Conservation (phyloP, 2,329 filamentous ascomycete genomes). For the Colletotrichum sp. region DNA sequence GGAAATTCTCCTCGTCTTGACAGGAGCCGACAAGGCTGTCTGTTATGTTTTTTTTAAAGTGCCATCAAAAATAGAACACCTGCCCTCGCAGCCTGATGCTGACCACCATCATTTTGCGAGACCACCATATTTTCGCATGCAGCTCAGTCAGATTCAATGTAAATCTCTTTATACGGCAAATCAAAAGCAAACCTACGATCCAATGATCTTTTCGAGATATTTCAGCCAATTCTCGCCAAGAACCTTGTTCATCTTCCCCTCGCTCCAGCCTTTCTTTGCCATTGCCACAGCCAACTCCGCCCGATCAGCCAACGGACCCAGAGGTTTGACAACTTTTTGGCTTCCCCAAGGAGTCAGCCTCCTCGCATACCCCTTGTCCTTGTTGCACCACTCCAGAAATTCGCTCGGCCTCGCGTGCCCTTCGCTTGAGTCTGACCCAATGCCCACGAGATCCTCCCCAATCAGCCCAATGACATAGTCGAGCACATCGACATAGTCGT, state of each 20-base stretch:
- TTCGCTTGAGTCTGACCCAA: conserved; percentile 43
- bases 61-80: too few relatives aligned
- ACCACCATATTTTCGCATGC: too few relatives aligned
- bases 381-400: conserved; percentile 46
- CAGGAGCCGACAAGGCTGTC: too few relatives aligned
- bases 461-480: conserved; percentile 41
- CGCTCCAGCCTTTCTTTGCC: conserved; percentile 40
- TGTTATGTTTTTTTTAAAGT: too few relatives aligned
- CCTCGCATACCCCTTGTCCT: conserved; percentile 43
- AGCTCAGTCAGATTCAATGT: too few relatives aligned
- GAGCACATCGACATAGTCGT: conserved; percentile 43
- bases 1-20: too few relatives aligned
- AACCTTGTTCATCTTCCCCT: conserved; percentile 42
- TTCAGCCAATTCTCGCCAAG: conserved; percentile 42
- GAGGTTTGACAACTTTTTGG: conserved; percentile 43
- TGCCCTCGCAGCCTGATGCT: too few relatives aligned
- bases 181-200: neutral
- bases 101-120: too few relatives aligned
- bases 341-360: conserved; percentile 43
- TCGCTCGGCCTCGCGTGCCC: conserved; percentile 41
- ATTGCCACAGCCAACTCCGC: conserved; percentile 33
- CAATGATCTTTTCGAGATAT: conserved; percentile 38
- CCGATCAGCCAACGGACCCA: conserved; percentile 39
- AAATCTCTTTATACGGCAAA: too few relatives aligned
- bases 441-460: conserved; percentile 39